These are phyloP conservation scores for Santalum album DNA, from an alignment of 164 flowering plant genomes.

Conservation along the genomic window DNA sequence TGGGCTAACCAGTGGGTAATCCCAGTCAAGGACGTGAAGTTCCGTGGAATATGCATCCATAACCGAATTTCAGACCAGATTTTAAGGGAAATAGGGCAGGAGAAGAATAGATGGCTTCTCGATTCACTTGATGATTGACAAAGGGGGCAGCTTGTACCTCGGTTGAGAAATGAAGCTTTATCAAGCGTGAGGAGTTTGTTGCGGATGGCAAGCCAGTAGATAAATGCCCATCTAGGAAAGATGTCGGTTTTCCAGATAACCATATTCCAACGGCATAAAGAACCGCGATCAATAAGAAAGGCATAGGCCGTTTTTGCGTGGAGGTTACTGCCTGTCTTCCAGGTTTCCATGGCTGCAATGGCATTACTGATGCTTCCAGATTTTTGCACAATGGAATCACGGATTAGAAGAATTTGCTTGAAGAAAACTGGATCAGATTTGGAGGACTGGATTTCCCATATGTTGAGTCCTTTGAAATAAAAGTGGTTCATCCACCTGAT, in stretches of 20 bases:
- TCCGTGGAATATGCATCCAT: neutral
- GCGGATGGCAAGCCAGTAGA: neutral
- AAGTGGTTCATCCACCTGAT: neutral
- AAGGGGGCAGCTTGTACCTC: neutral
- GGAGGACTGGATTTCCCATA: neutral
- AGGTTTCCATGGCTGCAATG: no score
- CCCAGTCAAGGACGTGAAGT: neutral
- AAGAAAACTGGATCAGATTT: neutral
- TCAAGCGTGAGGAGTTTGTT: neutral
- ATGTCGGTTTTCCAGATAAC: neutral
- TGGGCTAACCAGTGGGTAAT: neutral
- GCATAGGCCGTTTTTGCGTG: no score
- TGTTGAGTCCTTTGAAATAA: slow-evolving; percentile 7
- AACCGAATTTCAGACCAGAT: neutral
- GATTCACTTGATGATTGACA: neutral
- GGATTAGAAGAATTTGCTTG: neutral
- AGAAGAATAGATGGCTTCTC: neutral
- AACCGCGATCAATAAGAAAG: no score
- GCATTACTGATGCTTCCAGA: no score
- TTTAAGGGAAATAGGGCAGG: neutral
- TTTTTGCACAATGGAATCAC: neutral
- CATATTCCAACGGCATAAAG: no score
- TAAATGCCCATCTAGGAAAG: neutral
- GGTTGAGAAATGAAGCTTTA: neutral
- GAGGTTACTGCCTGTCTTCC: no score